Evolutionary conservation across 768 basidiomycete genomes (phyloP).

Genomic region (Obba rivulosa): DNA sequence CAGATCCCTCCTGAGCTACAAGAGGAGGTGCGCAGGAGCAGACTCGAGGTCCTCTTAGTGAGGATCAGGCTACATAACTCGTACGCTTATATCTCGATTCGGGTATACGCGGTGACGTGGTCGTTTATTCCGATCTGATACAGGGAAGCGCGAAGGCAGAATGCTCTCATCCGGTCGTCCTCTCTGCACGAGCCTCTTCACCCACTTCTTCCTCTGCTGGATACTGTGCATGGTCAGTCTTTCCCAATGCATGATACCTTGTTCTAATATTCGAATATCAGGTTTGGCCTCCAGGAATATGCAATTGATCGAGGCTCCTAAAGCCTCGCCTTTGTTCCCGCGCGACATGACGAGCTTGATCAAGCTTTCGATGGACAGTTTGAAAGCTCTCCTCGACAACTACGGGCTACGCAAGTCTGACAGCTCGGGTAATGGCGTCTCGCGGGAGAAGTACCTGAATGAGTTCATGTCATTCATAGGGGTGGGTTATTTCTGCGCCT

Average conservation of each 20-base stretch:
- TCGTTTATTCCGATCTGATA: no score
- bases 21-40: not conserved
- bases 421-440: not conserved
- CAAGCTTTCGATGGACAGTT: conserved; percentile 35
- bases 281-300: no score
- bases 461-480: conserved; percentile 15
- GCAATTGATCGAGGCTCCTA: conserved; percentile 6
- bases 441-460: conserved; percentile 10
- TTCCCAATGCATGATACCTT: no score
- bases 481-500: conserved; percentile 4
- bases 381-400: conserved; percentile 36
- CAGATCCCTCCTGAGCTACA: not conserved
- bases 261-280: no score
- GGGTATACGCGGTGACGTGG: no score
- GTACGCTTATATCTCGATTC: not conserved
- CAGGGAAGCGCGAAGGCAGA: conserved; percentile 1
- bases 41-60: not conserved
- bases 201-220: not conserved
- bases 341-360: conserved; percentile 41
- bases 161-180: not conserved
- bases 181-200: not conserved
- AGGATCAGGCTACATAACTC: conserved; percentile 2
- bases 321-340: conserved; percentile 43
- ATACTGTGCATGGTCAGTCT: not conserved
- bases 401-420: conserved; percentile 30